A percentile compares a stretch with the other conserved stretches of the same genome.
phyloP scores from a whole-genome alignment of 2,329 filamentous ascomycete genomes.

The Teratosphaeria zuluensis region DNA sequence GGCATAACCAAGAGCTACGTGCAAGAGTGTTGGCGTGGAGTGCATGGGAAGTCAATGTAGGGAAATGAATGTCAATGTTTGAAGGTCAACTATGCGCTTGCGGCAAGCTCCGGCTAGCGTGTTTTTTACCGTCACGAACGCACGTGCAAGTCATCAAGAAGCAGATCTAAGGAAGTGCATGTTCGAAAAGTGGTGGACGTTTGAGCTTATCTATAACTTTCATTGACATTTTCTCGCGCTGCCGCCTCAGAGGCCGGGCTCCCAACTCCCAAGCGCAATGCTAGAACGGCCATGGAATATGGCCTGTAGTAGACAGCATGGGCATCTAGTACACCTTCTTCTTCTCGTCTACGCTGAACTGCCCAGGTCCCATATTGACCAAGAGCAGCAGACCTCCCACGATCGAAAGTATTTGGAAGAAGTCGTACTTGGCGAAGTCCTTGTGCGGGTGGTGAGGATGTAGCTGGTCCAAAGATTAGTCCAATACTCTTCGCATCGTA shows the following conservation, averaged over 20 bases:
- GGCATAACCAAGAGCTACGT: background rate
- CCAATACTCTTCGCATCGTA: background rate
- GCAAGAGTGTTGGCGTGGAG: background rate
- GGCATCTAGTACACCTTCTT: conserved; percentile 87
- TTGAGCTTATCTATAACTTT: background rate
- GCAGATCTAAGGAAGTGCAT: background rate
- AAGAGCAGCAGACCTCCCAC: conserved; percentile 91
- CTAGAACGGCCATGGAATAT: background rate
- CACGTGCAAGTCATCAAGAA: background rate
- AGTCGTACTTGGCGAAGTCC: conserved; percentile 99
- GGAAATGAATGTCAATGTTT: background rate
- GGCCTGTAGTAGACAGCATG: background rate
- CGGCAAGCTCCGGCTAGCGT: background rate
- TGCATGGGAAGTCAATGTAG: background rate
- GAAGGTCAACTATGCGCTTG: background rate
- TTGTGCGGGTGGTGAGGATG: conserved; percentile 98
- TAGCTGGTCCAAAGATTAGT: conserved; percentile 47
- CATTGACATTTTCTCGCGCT: background rate
- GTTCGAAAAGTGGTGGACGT: background rate
- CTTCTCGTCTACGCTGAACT: conserved; percentile 99
- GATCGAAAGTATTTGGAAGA: conserved; percentile 99
- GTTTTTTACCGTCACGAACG: background rate
- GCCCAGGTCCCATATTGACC: conserved; percentile 96
- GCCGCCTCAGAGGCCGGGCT: background rate
- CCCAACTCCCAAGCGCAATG: background rate